Percentiles rank a stretch among this genome's conserved stretches.
Conservation (phyloP, 306 rosid genomes). For the Canavalia ensiformis region DNA sequence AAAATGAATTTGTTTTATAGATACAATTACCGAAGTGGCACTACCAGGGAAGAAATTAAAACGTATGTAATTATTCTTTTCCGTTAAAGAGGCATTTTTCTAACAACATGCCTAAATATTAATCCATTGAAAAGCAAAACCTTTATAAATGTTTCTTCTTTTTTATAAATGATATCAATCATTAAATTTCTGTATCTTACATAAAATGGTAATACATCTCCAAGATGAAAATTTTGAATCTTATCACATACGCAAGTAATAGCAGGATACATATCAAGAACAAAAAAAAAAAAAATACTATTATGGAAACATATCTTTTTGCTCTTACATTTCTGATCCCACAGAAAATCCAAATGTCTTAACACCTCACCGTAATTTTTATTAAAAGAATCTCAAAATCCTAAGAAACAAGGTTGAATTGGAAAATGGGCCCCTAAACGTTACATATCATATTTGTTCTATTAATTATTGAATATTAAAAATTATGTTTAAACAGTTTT, state of each 20-base stretch:
- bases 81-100: background rate
- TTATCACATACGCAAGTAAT: conserved; percentile 6
- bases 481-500: too few species aligned
- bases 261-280: background rate
- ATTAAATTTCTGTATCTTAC: background rate
- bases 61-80: conserved; percentile 4
- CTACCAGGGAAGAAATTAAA: background rate
- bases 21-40: background rate
- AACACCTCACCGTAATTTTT: background rate
- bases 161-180: background rate
- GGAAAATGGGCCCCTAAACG: background rate
- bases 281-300: background rate
- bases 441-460: background rate
- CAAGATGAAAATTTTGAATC: conserved; percentile 6
- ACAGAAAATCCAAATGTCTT: conserved; percentile 7
- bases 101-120: background rate
- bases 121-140: background rate
- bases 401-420: background rate
- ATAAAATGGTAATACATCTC: conserved; percentile 27
- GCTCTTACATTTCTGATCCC: background rate
- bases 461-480: too few species aligned
- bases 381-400: background rate
- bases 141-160: background rate
- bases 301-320: background rate
- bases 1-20: background rate